Conservation (phyloP, 306 rosid species). For the Cicer cuneatum region DNA sequence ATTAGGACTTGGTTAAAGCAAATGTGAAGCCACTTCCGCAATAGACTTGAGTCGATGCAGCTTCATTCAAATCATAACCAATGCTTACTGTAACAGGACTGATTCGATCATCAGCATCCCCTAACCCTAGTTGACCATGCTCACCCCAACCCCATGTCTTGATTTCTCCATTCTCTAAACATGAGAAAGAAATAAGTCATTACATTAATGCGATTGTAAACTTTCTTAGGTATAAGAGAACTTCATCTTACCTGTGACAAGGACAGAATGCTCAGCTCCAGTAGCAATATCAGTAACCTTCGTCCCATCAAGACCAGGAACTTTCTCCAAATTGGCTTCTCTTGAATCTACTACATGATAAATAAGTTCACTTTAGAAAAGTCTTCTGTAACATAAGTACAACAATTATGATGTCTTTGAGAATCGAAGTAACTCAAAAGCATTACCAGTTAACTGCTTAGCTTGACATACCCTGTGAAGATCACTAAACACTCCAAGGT, state of each 20-base stretch:
- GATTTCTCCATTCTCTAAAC: conserved; percentile 61
- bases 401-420: too few species aligned
- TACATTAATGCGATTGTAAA: not conserved
- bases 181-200: conserved; percentile 27
- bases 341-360: conserved; percentile 43
- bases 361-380: not conserved
- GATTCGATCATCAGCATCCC: conserved; percentile 62
- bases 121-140: conserved; percentile 97
- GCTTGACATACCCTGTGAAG: conserved; percentile 45
- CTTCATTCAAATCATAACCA: conserved; percentile 39
- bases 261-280: conserved; percentile 84
- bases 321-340: conserved; percentile 56
- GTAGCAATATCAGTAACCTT: conserved; percentile 66
- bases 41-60: conserved; percentile 53
- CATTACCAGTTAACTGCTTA: conserved; percentile 51
- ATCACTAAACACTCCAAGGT: conserved; percentile 70
- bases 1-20: conserved; percentile 49
- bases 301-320: conserved; percentile 56
- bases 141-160: conserved; percentile 99
- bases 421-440: too few species aligned
- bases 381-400: not conserved
- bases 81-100: conserved; percentile 61
- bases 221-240: not conserved
- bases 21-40: conserved; percentile 93
- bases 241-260: conserved; percentile 66